Evolutionary conservation across 768 basidiomycete genomes (phyloP).

Genomic region (Auriculariales sp.): DNA sequence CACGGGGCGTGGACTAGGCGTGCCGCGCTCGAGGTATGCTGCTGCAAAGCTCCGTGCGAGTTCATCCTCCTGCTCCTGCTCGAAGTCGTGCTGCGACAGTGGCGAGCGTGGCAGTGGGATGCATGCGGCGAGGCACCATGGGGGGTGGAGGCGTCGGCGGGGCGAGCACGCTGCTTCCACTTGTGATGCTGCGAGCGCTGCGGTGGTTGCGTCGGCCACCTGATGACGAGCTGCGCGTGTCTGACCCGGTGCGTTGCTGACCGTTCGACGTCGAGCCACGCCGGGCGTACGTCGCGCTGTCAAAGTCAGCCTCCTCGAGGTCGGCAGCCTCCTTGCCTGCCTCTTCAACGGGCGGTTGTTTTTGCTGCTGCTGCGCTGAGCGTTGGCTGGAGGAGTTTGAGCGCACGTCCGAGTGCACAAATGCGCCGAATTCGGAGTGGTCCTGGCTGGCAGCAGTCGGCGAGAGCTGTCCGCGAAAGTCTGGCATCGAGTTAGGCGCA

Average conservation of each 20-base stretch:
- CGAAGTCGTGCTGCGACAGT: background rate
- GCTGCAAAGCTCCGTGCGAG: no score
- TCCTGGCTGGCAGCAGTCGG: no score
- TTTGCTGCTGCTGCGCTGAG: constrained; percentile 8
- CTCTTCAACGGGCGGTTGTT: constrained; percentile 7
- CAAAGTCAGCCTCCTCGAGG: constrained; percentile 36
- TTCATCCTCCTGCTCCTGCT: no score
- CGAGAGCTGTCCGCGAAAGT: no score
- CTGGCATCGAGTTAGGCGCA: no score
- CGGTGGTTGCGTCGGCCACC: background rate
- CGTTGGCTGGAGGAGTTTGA: background rate
- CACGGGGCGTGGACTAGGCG: no score
- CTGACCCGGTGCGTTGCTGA: constrained; percentile 38
- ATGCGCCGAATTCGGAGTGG: constrained; percentile 16
- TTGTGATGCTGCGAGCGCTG: background rate
- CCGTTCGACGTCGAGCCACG: constrained; percentile 18
- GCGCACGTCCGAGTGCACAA: constrained; percentile 6
- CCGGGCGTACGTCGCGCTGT: constrained; percentile 28
- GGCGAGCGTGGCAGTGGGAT: no score
- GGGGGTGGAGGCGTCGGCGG: no score
- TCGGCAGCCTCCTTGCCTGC: no score
- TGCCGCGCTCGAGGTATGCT: no score
- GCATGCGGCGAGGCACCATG: background rate
- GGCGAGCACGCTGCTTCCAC: background rate
- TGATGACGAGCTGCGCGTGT: constrained; percentile 26